These are phyloP conservation scores for Melampsora occidentalis DNA, from an alignment of 1,284 basidiomycete genomes.

Conservation along the genomic window DNA sequence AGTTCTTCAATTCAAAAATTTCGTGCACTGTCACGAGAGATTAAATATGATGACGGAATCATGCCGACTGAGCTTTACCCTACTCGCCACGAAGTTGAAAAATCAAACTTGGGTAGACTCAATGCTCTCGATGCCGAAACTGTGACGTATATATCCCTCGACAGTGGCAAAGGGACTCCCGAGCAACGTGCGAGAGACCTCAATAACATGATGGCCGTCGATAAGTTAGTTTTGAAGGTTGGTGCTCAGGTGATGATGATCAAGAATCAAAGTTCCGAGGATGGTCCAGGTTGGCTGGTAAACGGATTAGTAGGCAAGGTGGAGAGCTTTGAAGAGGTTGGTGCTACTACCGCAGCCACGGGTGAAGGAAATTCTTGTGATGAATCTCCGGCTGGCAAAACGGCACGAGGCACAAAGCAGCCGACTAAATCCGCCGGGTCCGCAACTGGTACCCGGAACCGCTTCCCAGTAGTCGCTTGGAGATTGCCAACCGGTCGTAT, in stretches of 20 bases:
- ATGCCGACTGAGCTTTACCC: conserved; percentile 81
- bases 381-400: conserved; percentile 45
- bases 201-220: conserved; percentile 53
- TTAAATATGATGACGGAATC: conserved; percentile 67
- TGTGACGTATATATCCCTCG: conserved; percentile 46
- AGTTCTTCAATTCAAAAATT: conserved; percentile 64
- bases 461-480: conserved; percentile 33
- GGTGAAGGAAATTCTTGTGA: background rate
- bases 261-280: conserved; percentile 67
- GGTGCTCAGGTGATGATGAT: conserved; percentile 68
- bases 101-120: conserved; percentile 71
- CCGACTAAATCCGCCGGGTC: background rate
- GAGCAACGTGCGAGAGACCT: conserved; percentile 42
- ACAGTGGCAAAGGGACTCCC: conserved; percentile 42
- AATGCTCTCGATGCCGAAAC: conserved; percentile 46
- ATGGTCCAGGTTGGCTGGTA: conserved; percentile 60
- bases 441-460: background rate
- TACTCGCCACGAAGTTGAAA: conserved; percentile 77
- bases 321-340: conserved; percentile 61
- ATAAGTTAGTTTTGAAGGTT: conserved; percentile 63
- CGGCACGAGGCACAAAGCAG: conserved; percentile 2
- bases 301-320: conserved; percentile 79
- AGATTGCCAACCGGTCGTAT: conserved; percentile 27
- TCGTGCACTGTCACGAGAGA: conserved; percentile 62
- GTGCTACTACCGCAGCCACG: conserved; percentile 48